A percentile compares a stretch with the other conserved stretches of the same genome.
Conservation (phyloP, 768 basidiomycete genomes). For the Plicaturopsis crispa region DNA sequence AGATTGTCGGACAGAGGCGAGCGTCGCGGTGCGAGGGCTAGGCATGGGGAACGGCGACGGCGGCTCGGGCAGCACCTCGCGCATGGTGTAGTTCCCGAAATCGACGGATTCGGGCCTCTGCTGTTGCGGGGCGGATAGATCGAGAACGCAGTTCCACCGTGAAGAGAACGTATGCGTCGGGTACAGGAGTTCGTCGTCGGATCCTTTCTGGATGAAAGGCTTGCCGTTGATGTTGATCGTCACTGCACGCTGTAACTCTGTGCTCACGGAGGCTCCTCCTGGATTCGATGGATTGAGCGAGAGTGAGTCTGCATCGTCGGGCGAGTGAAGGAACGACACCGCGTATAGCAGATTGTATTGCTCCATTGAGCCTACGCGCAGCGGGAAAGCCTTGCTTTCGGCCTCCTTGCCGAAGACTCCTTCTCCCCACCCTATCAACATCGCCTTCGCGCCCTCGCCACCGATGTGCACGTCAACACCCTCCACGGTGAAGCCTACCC, state of each 20-base stretch:
- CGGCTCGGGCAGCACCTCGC: conserved; percentile 60
- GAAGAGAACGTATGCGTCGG: conserved; percentile 77
- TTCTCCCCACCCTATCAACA: conserved; percentile 44
- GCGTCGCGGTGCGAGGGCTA: conserved; percentile 14
- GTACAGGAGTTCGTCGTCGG: conserved; percentile 25
- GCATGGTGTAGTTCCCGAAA: conserved; percentile 12
- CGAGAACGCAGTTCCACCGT: conserved; percentile 85
- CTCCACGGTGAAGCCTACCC: conserved; percentile 69
- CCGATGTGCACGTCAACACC: conserved; percentile 69
- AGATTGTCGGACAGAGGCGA: conserved; percentile 1
- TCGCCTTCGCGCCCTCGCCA: conserved; percentile 45
- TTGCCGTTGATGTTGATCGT: conserved; percentile 73
- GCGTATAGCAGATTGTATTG: conserved; percentile 89
- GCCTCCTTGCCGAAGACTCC: conserved; percentile 21
- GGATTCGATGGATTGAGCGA: conserved; percentile 11
- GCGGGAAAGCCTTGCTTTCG: conserved; percentile 53
- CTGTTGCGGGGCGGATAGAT: conserved; percentile 41
- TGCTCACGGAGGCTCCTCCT: conserved; percentile 15
- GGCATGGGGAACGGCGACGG: conserved; percentile 69
- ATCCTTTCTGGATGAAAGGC: conserved; percentile 39
- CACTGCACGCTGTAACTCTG: conserved; percentile 71
- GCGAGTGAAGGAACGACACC: conserved; percentile 70
- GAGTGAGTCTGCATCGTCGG: conserved; percentile 42
- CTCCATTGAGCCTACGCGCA: conserved; percentile 61
- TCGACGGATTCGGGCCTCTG: conserved; percentile 15